A percentile compares a stretch with the other conserved stretches of the same genome.
These are phyloP conservation scores for Crithidia acanthocephali DNA, from an alignment of 208 protist species.

Conservation along the genomic window DNA sequence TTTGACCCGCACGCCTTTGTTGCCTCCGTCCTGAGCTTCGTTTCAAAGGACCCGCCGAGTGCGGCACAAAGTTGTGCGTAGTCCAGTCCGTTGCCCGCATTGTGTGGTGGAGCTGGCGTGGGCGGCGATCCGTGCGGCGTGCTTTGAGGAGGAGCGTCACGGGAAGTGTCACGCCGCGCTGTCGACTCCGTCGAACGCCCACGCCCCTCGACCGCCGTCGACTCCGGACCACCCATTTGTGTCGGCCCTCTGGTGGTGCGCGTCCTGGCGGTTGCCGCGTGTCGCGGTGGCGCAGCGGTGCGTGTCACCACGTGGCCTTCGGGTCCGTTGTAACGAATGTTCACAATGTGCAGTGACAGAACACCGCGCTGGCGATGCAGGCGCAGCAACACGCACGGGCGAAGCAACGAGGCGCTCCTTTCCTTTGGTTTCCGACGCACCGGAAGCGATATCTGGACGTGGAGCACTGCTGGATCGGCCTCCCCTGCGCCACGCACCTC, in stretches of 20 bases:
- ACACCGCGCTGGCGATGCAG: slow-evolving; percentile 7
- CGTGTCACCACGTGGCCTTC: not conserved
- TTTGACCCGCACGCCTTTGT: not conserved
- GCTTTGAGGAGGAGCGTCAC: no score
- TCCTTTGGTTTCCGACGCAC: not conserved
- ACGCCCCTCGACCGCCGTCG: no score
- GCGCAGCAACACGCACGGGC: slow-evolving; percentile 1
- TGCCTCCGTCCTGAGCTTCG: not conserved
- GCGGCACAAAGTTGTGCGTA: not conserved
- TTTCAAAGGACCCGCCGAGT: not conserved
- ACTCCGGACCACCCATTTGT: no score
- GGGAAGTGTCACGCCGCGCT: no score
- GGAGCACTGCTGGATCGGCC: slow-evolving; percentile 2
- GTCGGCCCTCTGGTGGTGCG: not conserved
- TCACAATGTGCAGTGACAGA: slow-evolving; percentile 11
- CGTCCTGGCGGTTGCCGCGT: not conserved
- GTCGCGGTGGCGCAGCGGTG: no score
- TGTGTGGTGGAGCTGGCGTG: not conserved
- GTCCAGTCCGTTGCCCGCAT: not conserved
- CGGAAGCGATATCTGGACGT: slow-evolving; percentile 1
- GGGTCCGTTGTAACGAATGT: slow-evolving; percentile 1
- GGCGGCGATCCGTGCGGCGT: no score
- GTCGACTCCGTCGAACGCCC: no score
- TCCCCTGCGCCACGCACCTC: not conserved
- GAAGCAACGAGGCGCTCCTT: not conserved